These are phyloP conservation scores for Neurospora pannonica DNA, from an alignment of 495 filamentous ascomycete genomes.

Conservation along the genomic window DNA sequence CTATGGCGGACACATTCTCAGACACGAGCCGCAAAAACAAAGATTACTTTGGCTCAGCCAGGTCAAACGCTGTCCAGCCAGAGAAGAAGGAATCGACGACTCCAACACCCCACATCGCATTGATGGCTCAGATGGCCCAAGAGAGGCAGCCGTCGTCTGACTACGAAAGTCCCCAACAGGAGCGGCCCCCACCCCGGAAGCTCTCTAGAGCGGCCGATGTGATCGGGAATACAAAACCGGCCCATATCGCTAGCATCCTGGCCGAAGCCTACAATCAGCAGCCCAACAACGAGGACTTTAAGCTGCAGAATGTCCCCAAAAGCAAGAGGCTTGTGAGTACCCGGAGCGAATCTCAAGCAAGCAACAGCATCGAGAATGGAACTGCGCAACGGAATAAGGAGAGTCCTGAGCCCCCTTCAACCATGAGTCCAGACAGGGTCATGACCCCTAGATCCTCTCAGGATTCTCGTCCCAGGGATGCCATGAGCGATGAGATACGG, in stretches of 20 bases:
- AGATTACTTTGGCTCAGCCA: slow-evolving; percentile 44
- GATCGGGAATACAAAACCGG: slow-evolving; percentile 24
- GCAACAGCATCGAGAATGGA: slow-evolving; percentile 20
- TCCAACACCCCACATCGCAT: slow-evolving; percentile 79
- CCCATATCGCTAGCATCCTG: background rate
- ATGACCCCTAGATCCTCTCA: slow-evolving; percentile 39
- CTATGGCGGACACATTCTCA: slow-evolving; percentile 38
- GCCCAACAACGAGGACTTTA: slow-evolving; percentile 49
- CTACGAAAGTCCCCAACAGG: slow-evolving; percentile 33
- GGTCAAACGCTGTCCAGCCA: slow-evolving; percentile 16
- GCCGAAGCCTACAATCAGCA: slow-evolving; percentile 2
- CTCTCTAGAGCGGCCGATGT: slow-evolving; percentile 34
- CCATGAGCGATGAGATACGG: slow-evolving; percentile 26
- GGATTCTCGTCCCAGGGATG: slow-evolving; percentile 38
- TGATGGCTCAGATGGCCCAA: slow-evolving; percentile 88
- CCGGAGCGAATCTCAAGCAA: slow-evolving; percentile 55
- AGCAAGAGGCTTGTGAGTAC: slow-evolving; percentile 51
- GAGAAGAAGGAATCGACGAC: slow-evolving; percentile 33
- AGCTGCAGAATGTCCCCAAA: slow-evolving; percentile 65
- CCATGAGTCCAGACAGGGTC: slow-evolving; percentile 30
- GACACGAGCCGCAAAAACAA: slow-evolving; percentile 33
- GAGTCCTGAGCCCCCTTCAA: slow-evolving; percentile 9
- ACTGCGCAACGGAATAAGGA: slow-evolving; percentile 23
- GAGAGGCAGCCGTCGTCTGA: slow-evolving; percentile 53
- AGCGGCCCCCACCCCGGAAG: slow-evolving; percentile 29